These are phyloP conservation scores for Curvularia sp. DNA, from an alignment of 2,329 filamentous ascomycete genomes.

Conservation along the genomic window DNA sequence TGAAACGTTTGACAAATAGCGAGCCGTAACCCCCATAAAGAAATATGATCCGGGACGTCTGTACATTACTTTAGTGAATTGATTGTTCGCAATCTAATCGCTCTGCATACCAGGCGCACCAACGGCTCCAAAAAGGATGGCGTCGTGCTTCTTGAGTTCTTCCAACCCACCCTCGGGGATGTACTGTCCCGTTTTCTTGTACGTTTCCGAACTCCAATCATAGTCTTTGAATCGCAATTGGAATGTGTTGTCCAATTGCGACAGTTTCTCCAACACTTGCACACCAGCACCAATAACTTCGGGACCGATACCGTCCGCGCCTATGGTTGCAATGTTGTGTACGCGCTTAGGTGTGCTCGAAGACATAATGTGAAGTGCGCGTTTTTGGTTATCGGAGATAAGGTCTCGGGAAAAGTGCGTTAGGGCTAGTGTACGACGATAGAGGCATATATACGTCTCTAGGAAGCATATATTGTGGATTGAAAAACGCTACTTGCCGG, in stretches of 20 bases:
- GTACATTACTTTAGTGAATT: neutral
- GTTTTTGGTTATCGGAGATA: neutral
- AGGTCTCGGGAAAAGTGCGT: neutral
- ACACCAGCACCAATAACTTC: conserved; percentile 72
- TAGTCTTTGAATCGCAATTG: conserved; percentile 67
- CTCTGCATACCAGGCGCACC: conserved; percentile 62
- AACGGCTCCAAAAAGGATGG: conserved; percentile 73
- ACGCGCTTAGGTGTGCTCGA: conserved; percentile 32
- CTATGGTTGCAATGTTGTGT: conserved; percentile 58
- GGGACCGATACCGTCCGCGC: conserved; percentile 73
- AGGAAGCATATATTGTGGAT: neutral
- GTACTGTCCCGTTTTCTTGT: conserved; percentile 70
- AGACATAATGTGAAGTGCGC: conserved; percentile 28
- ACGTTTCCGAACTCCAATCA: conserved; percentile 72
- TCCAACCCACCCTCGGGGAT: conserved; percentile 68
- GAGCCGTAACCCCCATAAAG: conserved; percentile 63
- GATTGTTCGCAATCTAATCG: neutral
- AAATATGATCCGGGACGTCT: conserved; percentile 65
- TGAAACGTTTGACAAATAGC: conserved; percentile 64
- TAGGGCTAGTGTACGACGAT: neutral
- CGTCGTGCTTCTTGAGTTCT: conserved; percentile 65
- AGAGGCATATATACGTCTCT: neutral
- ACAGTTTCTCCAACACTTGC: conserved; percentile 64
- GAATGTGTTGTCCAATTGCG: conserved; percentile 63
- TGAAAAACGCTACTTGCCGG: neutral